Conservation (phyloP, 495 filamentous ascomycete genomes). For the Penicillium goetzii region DNA sequence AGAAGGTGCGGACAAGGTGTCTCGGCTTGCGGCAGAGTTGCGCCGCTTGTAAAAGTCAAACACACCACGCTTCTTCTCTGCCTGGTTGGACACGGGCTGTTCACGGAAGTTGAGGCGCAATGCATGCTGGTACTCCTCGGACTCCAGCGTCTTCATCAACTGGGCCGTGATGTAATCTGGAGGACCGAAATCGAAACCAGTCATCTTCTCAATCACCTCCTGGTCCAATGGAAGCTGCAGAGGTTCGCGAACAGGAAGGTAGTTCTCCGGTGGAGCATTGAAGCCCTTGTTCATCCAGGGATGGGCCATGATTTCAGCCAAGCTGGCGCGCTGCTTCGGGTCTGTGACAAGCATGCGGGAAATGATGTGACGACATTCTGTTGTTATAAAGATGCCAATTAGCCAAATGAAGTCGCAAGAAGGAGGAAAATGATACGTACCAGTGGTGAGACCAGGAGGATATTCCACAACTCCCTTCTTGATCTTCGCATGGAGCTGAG, state of each 20-base stretch:
- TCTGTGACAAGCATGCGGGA: constrained; percentile 97
- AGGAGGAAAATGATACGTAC: constrained; percentile 52
- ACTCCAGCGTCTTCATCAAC: constrained; percentile 81
- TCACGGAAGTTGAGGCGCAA: constrained; percentile 71
- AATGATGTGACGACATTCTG: constrained; percentile 93
- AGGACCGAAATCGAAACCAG: constrained; percentile 94
- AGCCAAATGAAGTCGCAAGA: background rate
- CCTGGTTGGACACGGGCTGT: constrained; percentile 61
- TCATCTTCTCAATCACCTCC: constrained; percentile 88
- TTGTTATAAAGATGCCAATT: background rate
- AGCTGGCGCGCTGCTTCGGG: constrained; percentile 80
- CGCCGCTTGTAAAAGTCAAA: constrained; percentile 98
- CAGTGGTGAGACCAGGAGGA: constrained; percentile 85
- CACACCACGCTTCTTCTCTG: constrained; percentile 86
- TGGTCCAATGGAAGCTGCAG: constrained; percentile 82
- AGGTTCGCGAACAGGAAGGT: constrained; percentile 81
- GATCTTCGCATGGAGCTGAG: constrained; percentile 96
- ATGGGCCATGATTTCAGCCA: constrained; percentile 93
- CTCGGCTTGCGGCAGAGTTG: constrained; percentile 80
- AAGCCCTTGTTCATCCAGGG: constrained; percentile 98
- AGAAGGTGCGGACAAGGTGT: constrained; percentile 85
- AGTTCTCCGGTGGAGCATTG: constrained; percentile 82
- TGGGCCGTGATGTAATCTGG: constrained; percentile 80
- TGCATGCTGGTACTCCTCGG: constrained; percentile 88
- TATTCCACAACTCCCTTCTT: constrained; percentile 97